Base-by-base conservation (phyloP, 306 rosid species). In the Sophora flavescens region DNA sequence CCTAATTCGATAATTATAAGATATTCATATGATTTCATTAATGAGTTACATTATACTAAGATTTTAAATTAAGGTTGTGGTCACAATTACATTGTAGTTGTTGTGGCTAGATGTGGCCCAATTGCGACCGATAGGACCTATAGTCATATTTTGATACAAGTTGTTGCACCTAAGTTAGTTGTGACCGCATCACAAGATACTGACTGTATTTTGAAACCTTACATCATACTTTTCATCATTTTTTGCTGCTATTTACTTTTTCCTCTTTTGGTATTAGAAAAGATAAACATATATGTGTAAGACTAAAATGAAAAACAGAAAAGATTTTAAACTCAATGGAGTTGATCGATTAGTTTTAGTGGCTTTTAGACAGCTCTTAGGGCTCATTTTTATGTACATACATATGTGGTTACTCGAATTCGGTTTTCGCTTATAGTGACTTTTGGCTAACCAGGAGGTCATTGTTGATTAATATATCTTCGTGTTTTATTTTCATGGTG, bases 371-470 rank as follows among this genome's bases (percentile, higher is more conserved):
- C 45, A 61, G 32, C 28, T 26, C 77, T 26, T 69, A 60, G 75
- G 56, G 77, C 71, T 60, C 30, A 69, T 61, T 39, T 70, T n/a
- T 13, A 38, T 30, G 10, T 52, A 30, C 33, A 16, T 11, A 41
- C 3, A 41, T 39, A 3, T n/a, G 13, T 44, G 30, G n/a, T 57
- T 45, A 16, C 22, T 38, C 33, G 54, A 15, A 3, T 8, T 47
- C 6, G 2, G 17, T 69, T n/a, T 17, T 69, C 42, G 9, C 3
- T 42, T 11, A 45, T 68, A 13, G 41, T 63, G 83, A 53, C 78
- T 63, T 79, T 63, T 79, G 74, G 30, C 56, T 51, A 78, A 71
- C 72, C 39, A n/a, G 66, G 66, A 14, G 13, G 72, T 38, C 70
- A 70, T 38, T 36, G 0, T 66, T 66, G 58, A 8, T 78, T 35